Evolutionary conservation across 768 basidiomycete species (phyloP), one percentile per base, ranked within the genome.

Genomic region (Phaffia tasmanica): DNA sequence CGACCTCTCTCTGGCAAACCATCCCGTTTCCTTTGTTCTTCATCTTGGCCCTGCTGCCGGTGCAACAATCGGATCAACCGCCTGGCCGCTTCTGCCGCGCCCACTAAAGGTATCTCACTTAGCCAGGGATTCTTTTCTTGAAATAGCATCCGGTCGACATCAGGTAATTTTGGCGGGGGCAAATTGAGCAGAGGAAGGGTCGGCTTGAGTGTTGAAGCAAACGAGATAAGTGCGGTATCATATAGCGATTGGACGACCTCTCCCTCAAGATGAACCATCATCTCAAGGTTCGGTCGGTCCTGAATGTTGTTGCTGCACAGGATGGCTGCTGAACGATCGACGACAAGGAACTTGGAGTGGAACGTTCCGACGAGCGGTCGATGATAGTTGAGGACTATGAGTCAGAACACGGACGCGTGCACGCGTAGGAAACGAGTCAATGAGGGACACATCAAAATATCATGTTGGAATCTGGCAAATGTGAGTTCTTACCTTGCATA

Each of bases 181-280:
- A 73, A 48, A n/a, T 69, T 51, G 53, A 79, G 72, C 30, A 80
- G 74, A 19, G 82, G 81, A 27, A 81, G 71, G 11, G 78, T 77
- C 15, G 83, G 81, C 47, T 77, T 69, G 71, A 83, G 76, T 30
- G 76, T 73, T 54, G 81, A 80, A 70, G 76, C 79, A 83, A 84
- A 86, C 55, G 81, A 81, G 63, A 85, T 78, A 58, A 87, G 80
- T 18, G 83, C 83, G 75, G 81, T 82, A 74, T 87, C 86, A 75
- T 86, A 86, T 70, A 87, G 78, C 5, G 82, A 79, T 64, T 86
- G 81, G 65, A 87, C 86, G 62, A 87, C 80, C 0, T 83, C 83
- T 0, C 86, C 86, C 72, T 87, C 86, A 53, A 86, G 79, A 70
- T 86, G 85, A 8, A 81, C 74, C 84, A 85, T 85, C 81, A 86